Evolutionary conservation across 306 rosid genomes (phyloP).

Genomic region (Prunus mira): DNA sequence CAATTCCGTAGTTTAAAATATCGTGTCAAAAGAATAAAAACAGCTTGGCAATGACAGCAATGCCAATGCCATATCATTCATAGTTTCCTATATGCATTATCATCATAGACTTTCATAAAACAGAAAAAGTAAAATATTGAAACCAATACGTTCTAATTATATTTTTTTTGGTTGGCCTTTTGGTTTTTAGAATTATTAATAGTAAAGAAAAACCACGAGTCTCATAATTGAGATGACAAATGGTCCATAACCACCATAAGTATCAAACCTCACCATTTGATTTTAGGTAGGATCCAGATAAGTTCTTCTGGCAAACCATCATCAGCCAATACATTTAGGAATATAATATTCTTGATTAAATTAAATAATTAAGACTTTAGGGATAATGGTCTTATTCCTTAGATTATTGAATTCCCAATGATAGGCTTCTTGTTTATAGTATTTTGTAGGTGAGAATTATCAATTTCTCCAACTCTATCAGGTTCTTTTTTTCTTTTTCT

Average conservation of each 20-base stretch:
- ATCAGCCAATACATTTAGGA: constrained; percentile 31
- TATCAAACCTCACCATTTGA: constrained; percentile 13
- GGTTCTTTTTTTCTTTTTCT: neutral
- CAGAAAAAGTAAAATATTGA: neutral
- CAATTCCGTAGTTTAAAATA: too few species aligned
- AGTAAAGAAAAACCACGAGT: neutral
- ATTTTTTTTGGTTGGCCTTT: neutral
- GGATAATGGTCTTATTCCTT: neutral
- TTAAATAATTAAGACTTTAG: neutral
- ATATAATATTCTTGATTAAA: constrained; percentile 16
- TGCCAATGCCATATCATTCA: too few species aligned
- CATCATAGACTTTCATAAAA: too few species aligned
- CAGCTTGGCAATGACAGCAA: too few species aligned
- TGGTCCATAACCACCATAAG: neutral
- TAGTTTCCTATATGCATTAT: too few species aligned
- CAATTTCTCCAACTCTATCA: neutral
- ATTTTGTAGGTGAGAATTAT: constrained; percentile 1
- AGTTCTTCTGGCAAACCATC: constrained; percentile 52
- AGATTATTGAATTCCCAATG: constrained; percentile 7
- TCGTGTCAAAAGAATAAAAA: too few species aligned
- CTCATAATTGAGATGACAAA: constrained; percentile 28
- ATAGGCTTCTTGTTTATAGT: neutral
- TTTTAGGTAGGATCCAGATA: constrained; percentile 49
- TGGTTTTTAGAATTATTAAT: neutral
- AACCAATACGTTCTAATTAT: neutral